A percentile compares a stretch with the other conserved stretches of the same genome.
phyloP scores from a whole-genome alignment of 441 rosid species.

The Corymbia citriodora region DNA sequence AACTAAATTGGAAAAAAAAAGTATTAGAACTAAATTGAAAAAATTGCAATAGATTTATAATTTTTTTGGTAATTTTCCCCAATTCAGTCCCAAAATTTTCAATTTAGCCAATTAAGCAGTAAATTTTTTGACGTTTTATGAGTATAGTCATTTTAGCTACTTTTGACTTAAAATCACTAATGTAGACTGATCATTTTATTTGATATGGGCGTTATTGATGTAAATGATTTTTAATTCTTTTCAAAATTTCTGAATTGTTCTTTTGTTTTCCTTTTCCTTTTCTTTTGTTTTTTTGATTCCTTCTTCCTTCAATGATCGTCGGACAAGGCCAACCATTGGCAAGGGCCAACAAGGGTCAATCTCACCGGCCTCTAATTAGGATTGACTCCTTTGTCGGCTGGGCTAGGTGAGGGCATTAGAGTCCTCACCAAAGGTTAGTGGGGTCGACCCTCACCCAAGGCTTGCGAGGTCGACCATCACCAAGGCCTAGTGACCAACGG shows the following conservation, averaged over 20 bases:
- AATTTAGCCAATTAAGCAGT: neutral
- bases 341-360: neutral
- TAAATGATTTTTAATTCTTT: neutral
- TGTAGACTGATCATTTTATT: fast-evolving
- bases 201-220: fast-evolving
- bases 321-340: neutral
- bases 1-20: too few relatives aligned
- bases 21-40: too few relatives aligned
- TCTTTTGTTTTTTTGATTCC: neutral
- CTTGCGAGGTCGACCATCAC: neutral
- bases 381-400: fast-evolving
- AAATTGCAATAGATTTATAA: too few relatives aligned
- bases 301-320: neutral
- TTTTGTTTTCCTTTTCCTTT: neutral
- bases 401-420: neutral
- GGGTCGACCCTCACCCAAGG: neutral
- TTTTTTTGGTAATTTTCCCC: too few relatives aligned
- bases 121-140: neutral
- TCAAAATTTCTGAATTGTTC: neutral
- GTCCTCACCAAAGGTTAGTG: neutral
- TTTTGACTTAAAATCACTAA: too few relatives aligned
- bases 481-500: fast-evolving
- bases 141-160: neutral
- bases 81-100: neutral
- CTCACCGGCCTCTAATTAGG: neutral